Conservation (phyloP, 2,329 filamentous ascomycete genomes). For the Fusarium armeniacum region DNA sequence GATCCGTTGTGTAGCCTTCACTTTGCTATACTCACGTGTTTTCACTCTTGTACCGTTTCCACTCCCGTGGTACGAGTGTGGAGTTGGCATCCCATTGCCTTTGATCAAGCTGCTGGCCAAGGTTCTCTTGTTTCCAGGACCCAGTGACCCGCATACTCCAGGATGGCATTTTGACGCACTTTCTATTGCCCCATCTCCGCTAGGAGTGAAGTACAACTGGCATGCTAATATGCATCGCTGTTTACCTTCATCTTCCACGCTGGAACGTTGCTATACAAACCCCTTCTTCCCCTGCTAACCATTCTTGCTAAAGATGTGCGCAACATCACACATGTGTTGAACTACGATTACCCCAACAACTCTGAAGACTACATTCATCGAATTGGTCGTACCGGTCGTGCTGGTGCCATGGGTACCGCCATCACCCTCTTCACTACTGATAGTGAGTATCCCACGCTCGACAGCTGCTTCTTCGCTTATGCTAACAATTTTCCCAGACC, state of each 20-base stretch:
- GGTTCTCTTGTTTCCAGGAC: slow-evolving; percentile 70
- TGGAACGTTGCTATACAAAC: slow-evolving; percentile 73
- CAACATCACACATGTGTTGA: slow-evolving; percentile 99
- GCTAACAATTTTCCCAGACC: slow-evolving; percentile 70
- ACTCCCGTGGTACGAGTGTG: slow-evolving; percentile 78
- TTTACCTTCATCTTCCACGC: slow-evolving; percentile 62
- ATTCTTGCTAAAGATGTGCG: slow-evolving; percentile 90
- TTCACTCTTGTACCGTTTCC: slow-evolving; percentile 78
- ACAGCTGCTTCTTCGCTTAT: not conserved
- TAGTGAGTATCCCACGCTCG: slow-evolving; percentile 76
- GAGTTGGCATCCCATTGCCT: slow-evolving; percentile 83
- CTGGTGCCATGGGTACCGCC: slow-evolving; percentile 93
- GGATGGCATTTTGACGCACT: slow-evolving; percentile 69
- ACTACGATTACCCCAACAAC: slow-evolving; percentile 99
- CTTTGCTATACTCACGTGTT: slow-evolving; percentile 78
- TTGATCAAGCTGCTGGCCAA: slow-evolving; percentile 76
- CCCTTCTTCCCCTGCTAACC: slow-evolving; percentile 79
- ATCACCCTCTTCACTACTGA: slow-evolving; percentile 99
- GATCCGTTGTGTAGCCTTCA: slow-evolving; percentile 66
- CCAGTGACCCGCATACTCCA: slow-evolving; percentile 66
- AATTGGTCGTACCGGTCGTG: slow-evolving; percentile 95
- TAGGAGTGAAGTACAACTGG: slow-evolving; percentile 67
- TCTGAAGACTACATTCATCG: slow-evolving; percentile 98
- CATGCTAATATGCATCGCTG: slow-evolving; percentile 65
- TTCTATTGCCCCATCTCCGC: slow-evolving; percentile 69